These are phyloP conservation scores for Phytophthora constricta DNA, from an alignment of 352 stramenopile genomes.

Conservation along the genomic window DNA sequence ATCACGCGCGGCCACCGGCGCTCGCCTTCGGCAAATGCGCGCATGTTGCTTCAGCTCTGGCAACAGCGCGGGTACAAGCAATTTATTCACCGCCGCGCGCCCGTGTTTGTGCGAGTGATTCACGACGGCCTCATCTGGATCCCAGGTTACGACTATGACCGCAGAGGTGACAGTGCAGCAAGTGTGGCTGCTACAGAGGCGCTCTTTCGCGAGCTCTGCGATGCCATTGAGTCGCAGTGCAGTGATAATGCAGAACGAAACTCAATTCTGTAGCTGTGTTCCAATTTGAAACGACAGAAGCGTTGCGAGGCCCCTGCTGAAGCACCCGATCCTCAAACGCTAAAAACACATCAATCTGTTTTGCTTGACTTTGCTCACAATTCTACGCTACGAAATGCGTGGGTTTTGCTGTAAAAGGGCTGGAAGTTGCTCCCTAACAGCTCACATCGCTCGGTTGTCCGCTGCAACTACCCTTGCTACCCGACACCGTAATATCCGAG, in stretches of 20 bases:
- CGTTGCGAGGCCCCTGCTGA: too few species aligned
- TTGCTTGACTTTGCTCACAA: too few species aligned
- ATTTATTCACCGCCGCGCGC: slow-evolving; percentile 70
- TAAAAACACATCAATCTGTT: too few species aligned
- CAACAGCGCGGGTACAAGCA: slow-evolving; percentile 73
- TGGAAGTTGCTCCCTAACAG: too few species aligned
- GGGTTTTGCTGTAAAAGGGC: too few species aligned
- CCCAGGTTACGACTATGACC: slow-evolving; percentile 77
- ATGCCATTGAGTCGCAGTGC: slow-evolving; percentile 33
- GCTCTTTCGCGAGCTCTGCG: slow-evolving; percentile 39
- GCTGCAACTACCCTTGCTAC: slow-evolving; percentile 28
- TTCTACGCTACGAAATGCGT: too few species aligned
- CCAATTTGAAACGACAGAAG: too few species aligned
- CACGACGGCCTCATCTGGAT: slow-evolving; percentile 77
- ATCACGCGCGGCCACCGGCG: slow-evolving; percentile 34
- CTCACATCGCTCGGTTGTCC: slow-evolving; percentile 33
- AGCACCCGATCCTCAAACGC: too few species aligned
- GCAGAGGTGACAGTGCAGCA: slow-evolving; percentile 44
- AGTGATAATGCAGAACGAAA: not conserved
- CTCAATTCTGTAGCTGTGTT: not conserved
- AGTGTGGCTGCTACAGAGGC: slow-evolving; percentile 15
- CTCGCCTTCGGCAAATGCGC: slow-evolving; percentile 44
- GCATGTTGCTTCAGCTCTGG: slow-evolving; percentile 48
- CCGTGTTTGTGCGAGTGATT: slow-evolving; percentile 79
- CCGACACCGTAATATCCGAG: slow-evolving; percentile 30